phyloP scores from a whole-genome alignment of 73 alveolate species.

The Paramecium biaurelia region DNA sequence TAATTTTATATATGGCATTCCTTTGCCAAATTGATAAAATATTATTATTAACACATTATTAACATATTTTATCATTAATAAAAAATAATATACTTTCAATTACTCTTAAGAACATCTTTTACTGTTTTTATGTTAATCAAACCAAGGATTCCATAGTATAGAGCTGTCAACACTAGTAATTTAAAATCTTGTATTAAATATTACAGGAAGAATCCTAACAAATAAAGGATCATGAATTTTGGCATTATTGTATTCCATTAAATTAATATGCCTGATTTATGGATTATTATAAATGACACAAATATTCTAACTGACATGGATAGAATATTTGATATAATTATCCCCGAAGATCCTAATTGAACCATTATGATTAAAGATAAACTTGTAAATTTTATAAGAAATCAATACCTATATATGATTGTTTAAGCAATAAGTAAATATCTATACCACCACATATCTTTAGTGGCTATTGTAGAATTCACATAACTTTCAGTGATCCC shows the following conservation, averaged over 20 bases:
- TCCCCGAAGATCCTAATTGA: slow-evolving; percentile 45
- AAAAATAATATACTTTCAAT: not conserved
- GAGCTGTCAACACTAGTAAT: not conserved
- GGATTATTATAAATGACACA: not conserved
- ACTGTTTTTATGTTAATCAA: not conserved
- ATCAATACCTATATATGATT: not conserved
- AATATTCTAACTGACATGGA: slow-evolving; percentile 42
- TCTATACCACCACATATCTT: slow-evolving; percentile 38
- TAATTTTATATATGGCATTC: slow-evolving; percentile 63
- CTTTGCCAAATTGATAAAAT: not conserved
- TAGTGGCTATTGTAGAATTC: slow-evolving; percentile 23
- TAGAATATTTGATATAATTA: slow-evolving; percentile 23
- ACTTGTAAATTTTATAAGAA: not conserved
- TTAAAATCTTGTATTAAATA: not conserved
- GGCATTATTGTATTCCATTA: not conserved
- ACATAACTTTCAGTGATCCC: slow-evolving; percentile 55
- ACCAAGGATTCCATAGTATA: not conserved
- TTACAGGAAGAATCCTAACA: not conserved
- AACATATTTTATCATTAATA: too few relatives aligned
- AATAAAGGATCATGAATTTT: not conserved
- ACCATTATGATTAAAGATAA: not conserved
- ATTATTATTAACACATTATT: not conserved
- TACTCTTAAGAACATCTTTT: not conserved
- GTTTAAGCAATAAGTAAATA: slow-evolving; percentile 29
- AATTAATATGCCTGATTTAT: not conserved